phyloP scores from a whole-genome alignment of 495 filamentous ascomycete genomes.

The Tuber calosporum region DNA sequence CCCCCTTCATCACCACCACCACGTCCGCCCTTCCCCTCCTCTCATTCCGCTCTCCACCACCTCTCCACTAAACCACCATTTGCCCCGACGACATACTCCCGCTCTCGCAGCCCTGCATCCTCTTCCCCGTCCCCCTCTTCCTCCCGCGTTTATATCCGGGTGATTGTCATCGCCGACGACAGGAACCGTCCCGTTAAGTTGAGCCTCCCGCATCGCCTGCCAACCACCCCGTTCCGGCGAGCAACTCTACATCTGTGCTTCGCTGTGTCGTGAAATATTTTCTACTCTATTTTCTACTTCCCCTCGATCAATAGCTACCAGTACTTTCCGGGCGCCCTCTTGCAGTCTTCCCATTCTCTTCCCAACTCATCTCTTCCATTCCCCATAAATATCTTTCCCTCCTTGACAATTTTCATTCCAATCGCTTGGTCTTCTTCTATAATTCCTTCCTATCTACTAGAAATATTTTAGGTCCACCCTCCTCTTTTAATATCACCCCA shows the following conservation, averaged over 20 bases:
- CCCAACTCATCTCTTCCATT: constrained; percentile 9
- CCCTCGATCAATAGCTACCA: background rate
- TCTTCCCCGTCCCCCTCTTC: constrained; percentile 33
- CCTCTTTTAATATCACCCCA: constrained; percentile 21
- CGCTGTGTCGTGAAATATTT: constrained; percentile 38
- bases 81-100: constrained; percentile 41
- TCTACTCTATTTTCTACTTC: no score
- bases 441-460: background rate
- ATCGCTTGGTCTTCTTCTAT: background rate
- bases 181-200: constrained; percentile 35
- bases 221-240: constrained; percentile 22
- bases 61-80: constrained; percentile 12
- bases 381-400: background rate
- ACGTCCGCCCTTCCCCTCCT: constrained; percentile 30
- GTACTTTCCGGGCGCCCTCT: constrained; percentile 27
- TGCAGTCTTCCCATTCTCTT: constrained; percentile 16
- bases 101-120: constrained; percentile 43
- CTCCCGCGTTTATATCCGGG: constrained; percentile 31
- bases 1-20: constrained; percentile 43
- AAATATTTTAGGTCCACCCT: constrained; percentile 11
- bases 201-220: constrained; percentile 33
- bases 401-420: background rate
- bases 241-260: constrained; percentile 30
- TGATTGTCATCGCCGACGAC: constrained; percentile 39
- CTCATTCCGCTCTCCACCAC: constrained; percentile 22